These are phyloP conservation scores for Sordariomycetes sp. DNA, from an alignment of 2,329 filamentous ascomycete species.

Conservation along the genomic window DNA sequence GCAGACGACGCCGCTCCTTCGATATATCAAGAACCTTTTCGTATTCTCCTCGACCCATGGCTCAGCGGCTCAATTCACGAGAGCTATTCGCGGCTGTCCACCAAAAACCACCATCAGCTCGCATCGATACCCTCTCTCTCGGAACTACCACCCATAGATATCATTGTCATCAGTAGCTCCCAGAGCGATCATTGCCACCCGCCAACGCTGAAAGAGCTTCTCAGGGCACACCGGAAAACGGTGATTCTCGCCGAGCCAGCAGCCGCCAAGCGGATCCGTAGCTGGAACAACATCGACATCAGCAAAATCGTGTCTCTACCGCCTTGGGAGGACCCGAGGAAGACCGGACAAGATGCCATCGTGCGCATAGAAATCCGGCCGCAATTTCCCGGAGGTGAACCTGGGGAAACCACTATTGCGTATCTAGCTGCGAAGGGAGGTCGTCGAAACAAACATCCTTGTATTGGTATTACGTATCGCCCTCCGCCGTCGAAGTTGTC, in stretches of 20 bases:
- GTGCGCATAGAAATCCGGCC: slow-evolving; percentile 44
- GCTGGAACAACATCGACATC: slow-evolving; percentile 60
- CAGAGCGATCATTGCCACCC: slow-evolving; percentile 62
- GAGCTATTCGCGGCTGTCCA: slow-evolving; percentile 48
- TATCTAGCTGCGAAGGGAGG: slow-evolving; percentile 54
- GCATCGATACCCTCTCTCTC: slow-evolving; percentile 45
- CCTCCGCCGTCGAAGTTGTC: slow-evolving; percentile 31
- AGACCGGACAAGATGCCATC: slow-evolving; percentile 20
- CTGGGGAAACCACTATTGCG: slow-evolving; percentile 63
- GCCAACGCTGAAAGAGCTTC: slow-evolving; percentile 56
- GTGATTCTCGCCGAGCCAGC: slow-evolving; percentile 57
- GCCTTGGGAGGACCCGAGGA: slow-evolving; percentile 33
- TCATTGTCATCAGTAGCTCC: slow-evolving; percentile 36
- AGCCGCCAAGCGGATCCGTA: slow-evolving; percentile 54
- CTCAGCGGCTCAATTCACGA: not conserved
- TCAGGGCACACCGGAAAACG: slow-evolving; percentile 40
- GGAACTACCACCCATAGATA: slow-evolving; percentile 27
- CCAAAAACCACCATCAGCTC: slow-evolving; percentile 42
- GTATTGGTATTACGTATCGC: slow-evolving; percentile 64
- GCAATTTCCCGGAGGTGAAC: slow-evolving; percentile 36
- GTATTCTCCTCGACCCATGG: slow-evolving; percentile 59
- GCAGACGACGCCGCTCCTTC: slow-evolving; percentile 3
- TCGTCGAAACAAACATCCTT: slow-evolving; percentile 52
- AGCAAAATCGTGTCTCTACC: slow-evolving; percentile 34
- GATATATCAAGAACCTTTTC: slow-evolving; percentile 37